Evolutionary conservation across 495 filamentous ascomycete genomes (phyloP), one percentile per base, ranked within the genome.

Genomic region (Trichodelitschia bisporula): DNA sequence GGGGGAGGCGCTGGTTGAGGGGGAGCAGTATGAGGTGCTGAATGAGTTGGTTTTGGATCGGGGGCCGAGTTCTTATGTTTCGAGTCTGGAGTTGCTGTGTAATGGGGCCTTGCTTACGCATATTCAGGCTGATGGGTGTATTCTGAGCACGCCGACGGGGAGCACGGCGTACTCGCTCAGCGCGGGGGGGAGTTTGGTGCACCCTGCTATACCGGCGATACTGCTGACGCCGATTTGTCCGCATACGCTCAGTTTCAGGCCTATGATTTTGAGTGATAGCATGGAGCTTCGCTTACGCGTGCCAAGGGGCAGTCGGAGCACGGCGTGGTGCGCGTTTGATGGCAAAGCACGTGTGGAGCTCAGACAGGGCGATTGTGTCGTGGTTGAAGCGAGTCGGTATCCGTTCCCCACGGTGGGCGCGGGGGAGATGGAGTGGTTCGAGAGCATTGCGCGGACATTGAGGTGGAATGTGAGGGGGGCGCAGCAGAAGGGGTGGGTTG

Each of bases 21-120:
- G 42, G 29, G 80, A 91, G 50, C 78, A 84, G 40, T 92, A 89
- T 36, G 82, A 92, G 47, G 82, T 95, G 9, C 65, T 95, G 27
- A 95, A 95, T 52, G 86, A 97, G 53, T 66, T 97, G 14, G 83
- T 97, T 41, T 91, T 97, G 42, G 86, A 97, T 51, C 74, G 86
- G 18, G 86, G 86, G 30, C 84, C 86, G 38, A 86, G 77, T 24
- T 75, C 84, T n/a, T 93, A 93, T 46, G 79, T 89, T 25, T 86
- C 78, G n/a, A 82, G 83, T 47, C 60, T 90, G 20, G 89, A 95
- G 55, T 59, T 97, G 18, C 93, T 91, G 43, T 84, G 77, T 33
- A 80, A 95, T 44, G 72, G 90, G 47, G 72, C 83, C 51, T 68
- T 90, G 15, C 61, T 97, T 32, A 97, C 86, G 12, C 76, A 91